A percentile compares a stretch with the other conserved stretches of the same genome.
phyloP scores from a whole-genome alignment of 176 grass and related monocot species.

The Oryza brachyantha region DNA sequence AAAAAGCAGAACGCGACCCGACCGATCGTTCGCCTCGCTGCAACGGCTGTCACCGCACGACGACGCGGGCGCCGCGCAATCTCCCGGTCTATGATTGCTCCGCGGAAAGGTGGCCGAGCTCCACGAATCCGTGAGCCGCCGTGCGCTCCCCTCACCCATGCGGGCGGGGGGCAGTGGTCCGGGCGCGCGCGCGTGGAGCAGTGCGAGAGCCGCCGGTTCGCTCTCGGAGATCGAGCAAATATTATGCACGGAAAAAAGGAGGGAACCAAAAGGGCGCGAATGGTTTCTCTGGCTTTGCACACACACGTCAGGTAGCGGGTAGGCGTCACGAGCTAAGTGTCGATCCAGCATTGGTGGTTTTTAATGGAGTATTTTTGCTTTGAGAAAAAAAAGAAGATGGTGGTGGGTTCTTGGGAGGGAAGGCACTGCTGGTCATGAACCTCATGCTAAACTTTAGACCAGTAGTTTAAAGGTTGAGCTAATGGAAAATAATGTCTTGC shows the following conservation, averaged over 20 bases:
- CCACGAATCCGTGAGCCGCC: neutral
- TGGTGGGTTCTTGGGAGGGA: neutral
- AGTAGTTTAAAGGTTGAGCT: neutral
- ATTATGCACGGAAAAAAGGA: neutral
- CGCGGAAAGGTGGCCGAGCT: neutral
- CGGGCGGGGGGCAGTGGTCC: slow-evolving; percentile 8
- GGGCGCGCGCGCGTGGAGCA: neutral
- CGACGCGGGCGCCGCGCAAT: neutral
- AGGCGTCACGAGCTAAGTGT: slow-evolving; percentile 23
- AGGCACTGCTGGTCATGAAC: neutral
- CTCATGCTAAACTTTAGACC: neutral
- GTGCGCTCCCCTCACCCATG: neutral
- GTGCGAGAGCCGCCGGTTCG: neutral
- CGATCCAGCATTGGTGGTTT: neutral
- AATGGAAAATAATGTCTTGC: slow-evolving; percentile 27
- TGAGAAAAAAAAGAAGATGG: neutral
- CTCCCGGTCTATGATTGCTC: slow-evolving; percentile 13
- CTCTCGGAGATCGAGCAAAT: neutral
- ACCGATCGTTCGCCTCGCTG: neutral
- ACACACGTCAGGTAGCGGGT: slow-evolving; percentile 12
- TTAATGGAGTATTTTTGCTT: neutral
- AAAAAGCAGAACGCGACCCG: neutral
- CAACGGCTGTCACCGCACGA: neutral
- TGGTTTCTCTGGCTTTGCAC: slow-evolving; percentile 18
- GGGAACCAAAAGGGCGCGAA: neutral